Base-by-base conservation (phyloP, 1,284 basidiomycete genomes). In the Cerrena zonata region DNA sequence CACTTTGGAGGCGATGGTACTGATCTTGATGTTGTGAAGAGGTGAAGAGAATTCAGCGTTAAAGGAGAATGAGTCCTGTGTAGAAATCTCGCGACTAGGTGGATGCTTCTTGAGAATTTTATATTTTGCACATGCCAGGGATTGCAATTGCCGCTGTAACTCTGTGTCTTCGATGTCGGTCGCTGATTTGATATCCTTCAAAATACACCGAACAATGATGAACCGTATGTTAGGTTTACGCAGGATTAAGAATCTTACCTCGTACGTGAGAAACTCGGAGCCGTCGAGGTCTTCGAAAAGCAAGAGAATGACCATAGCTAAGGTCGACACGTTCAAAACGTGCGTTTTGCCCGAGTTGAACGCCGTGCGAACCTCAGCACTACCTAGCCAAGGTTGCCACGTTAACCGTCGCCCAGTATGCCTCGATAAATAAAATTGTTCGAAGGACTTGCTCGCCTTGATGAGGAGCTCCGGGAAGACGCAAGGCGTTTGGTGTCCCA, bases 91-190 rank as follows among this genome's bases (percentile, higher is more conserved):
- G 34, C 93, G 80, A 2, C 91, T 82, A 45, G 89, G 83, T 1
- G 96, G 96, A 56, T 88, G 86, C 65, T 99, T 99, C 65, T 84
- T 90, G 53, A 99, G 69, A 30, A 99, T 78, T 63, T 95, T 94
- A 75, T 81, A 94, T 68, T 96, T 99, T n/a, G 89, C 94, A 63
- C 95, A 99, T 1, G 96, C 94, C 11, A 99, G 78, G 0, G 94
- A 94, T 66, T 99, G 96, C 7, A 99, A 77, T 55, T 94, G 91
- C 10, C 96, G 85, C 64, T 89, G 85, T 7, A 99, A 76, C 51
- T 99, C 95, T 0, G 56, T 54, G 12, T 94, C 86, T 0, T 82
- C 77, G 45, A 99, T 89, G 15, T 71, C 66, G 0, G 91, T 94
- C 1, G 85, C 77, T n/a, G 70, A 61, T 63, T 78, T 79, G 57